phyloP scores from a whole-genome alignment of 169 alveolate genomes.

The Eimeria tenella region DNA sequence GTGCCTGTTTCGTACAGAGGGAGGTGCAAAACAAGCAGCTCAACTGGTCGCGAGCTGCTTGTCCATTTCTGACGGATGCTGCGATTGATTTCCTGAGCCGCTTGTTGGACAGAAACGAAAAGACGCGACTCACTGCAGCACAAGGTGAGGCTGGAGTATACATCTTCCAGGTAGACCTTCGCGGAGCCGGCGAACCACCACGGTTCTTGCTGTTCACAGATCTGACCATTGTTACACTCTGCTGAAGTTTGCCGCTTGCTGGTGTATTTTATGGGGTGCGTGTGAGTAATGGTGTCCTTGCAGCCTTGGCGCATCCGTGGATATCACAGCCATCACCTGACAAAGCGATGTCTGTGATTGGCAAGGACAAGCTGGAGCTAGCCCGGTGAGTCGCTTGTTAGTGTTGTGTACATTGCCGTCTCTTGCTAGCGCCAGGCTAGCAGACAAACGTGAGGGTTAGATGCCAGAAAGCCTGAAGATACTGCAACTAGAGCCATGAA shows the following conservation, averaged over 20 bases:
- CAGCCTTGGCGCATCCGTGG: conserved; percentile 79
- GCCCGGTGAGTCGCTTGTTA: conserved; percentile 56
- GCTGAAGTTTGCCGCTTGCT: not conserved
- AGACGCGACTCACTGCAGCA: conserved; percentile 76
- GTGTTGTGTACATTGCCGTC: conserved; percentile 46
- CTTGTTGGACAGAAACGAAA: conserved; percentile 69
- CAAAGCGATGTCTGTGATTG: conserved; percentile 74
- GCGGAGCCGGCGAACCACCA: not conserved
- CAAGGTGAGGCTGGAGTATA: conserved; percentile 57
- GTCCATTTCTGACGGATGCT: conserved; percentile 70
- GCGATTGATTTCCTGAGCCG: conserved; percentile 78
- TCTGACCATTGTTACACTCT: not conserved
- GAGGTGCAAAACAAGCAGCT: conserved; percentile 78
- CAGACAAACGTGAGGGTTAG: not conserved
- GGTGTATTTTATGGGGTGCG: not conserved
- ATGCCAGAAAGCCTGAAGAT: too few species aligned
- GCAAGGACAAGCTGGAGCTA: conserved; percentile 61
- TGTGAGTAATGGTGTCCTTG: not conserved
- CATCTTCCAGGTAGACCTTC: not conserved
- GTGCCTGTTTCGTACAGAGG: conserved; percentile 24
- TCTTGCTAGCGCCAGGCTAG: conserved; percentile 68
- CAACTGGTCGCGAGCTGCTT: conserved; percentile 77
- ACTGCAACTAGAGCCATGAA: too few species aligned
- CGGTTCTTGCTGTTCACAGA: not conserved
- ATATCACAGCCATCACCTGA: conserved; percentile 49